A percentile compares a stretch with the other conserved stretches of the same genome.
Evolutionary conservation across 257 asterid genomes (phyloP).

Genomic region (Solanum paucissectum): DNA sequence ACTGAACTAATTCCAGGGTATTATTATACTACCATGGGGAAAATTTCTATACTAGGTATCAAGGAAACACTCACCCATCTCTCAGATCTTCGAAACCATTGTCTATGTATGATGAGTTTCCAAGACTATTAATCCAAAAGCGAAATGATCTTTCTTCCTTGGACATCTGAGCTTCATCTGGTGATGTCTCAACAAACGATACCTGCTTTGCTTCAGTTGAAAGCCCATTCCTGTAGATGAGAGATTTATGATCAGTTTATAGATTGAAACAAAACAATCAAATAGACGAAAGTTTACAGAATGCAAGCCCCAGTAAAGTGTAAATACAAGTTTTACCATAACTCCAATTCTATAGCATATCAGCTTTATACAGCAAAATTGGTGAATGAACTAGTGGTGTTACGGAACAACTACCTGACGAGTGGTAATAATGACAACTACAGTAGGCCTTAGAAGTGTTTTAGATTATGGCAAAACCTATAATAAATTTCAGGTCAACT

Average conservation of each 20-base stretch:
- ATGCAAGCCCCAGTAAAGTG: background rate
- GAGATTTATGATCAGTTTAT: background rate
- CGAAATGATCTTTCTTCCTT: slow-evolving; percentile 95
- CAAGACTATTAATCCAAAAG: slow-evolving; percentile 93
- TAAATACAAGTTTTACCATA: background rate
- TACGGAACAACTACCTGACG: background rate
- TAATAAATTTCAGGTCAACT: background rate
- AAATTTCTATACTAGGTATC: background rate
- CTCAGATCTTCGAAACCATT: slow-evolving; percentile 81
- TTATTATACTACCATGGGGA: background rate
- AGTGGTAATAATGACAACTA: background rate
- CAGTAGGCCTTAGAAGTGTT: background rate
- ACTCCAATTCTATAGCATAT: background rate
- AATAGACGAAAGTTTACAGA: background rate
- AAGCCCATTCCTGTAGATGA: slow-evolving; percentile 61
- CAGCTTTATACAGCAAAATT: background rate
- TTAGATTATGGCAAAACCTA: background rate
- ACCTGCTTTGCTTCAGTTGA: slow-evolving; percentile 41
- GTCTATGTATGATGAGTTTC: slow-evolving; percentile 55
- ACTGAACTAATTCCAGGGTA: background rate
- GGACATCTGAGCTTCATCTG: slow-evolving; percentile 82
- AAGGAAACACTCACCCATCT: slow-evolving; percentile 38
- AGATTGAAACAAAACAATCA: background rate
- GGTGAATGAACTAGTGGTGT: background rate
- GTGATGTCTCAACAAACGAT: slow-evolving; percentile 66